Evolutionary conservation across 2,329 filamentous ascomycete genomes (phyloP).

Genomic region (Hypoxylon sp.): DNA sequence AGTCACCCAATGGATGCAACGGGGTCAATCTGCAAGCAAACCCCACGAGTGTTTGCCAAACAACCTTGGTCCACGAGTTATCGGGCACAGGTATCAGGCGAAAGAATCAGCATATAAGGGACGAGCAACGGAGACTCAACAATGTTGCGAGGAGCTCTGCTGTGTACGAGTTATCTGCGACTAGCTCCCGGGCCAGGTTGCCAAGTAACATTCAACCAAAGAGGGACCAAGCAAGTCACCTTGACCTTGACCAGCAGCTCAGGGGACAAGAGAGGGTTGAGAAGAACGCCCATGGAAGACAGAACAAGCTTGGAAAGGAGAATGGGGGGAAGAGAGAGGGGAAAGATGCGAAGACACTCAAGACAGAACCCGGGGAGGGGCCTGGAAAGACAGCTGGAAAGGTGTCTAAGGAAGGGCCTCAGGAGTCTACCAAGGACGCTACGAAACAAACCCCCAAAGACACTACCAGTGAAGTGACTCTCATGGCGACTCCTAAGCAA

Average conservation of each 20-base stretch:
- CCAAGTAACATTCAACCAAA: not conserved
- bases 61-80: no score
- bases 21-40: not conserved
- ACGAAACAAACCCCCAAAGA: no score
- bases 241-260: not conserved
- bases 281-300: not conserved
- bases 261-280: not conserved
- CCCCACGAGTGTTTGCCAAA: no score
- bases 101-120: no score
- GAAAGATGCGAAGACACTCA: not conserved
- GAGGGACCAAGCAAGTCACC: not conserved
- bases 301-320: not conserved
- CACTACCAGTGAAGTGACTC: no score
- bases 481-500: not conserved
- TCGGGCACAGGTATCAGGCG: no score
- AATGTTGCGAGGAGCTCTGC: not conserved
- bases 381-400: no score
- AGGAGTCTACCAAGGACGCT: no score
- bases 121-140: not conserved
- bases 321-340: not conserved
- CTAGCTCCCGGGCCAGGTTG: not conserved
- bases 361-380: not conserved
- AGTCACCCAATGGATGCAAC: not conserved
- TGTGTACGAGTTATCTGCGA: not conserved
- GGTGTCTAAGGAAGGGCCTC: no score